Evolutionary conservation across 352 stramenopile genomes (phyloP), one percentile per base, ranked within the genome.

Genomic region (Thalassiosira mediterranea): DNA sequence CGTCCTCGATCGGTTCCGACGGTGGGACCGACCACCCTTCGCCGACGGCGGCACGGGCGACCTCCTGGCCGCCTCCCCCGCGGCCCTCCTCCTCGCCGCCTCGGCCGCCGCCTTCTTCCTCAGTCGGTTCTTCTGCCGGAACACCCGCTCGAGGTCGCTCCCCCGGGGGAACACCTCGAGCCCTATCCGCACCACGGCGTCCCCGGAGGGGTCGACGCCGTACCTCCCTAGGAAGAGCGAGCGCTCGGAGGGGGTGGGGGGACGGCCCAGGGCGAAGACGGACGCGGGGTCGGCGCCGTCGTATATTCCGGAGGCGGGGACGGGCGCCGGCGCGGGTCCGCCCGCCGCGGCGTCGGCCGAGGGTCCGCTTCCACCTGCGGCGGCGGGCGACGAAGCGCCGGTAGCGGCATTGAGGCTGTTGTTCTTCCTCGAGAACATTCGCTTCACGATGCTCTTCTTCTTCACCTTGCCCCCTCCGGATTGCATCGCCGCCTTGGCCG

Each of bases 101-200:
- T 19, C 26, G 4, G 28, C 29, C 29, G 21, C 26, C n/a, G 51
- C 37, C 19, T 34, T 61, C 26, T 61, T 61, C 25, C 56, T 69
- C 32, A 58, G 19, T 28, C 37, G 44, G 19, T 68, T 60, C 23
- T 54, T 70, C 8, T 69, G 60, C 38, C 56, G 29, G 62, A 80
- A 74, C 5, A 64, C 59, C n/a, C 63, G 57, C 47, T 80, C 71
- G 10, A 80, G 44, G 11, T 74, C 71, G 11, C 53, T 70, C 5
- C 71, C 71, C 23, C 71, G 62, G 17, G 57, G 54, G 29, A 80
- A 80, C 5, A 80, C 71, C 32, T 80, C 71, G 7, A 80, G 21
- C 15, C 54, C 62, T 4, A 80, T 58, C 17, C 71, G 61, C 17
- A 80, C 25, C 4, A 80, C 40, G 3, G 71, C 71, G 58, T 70